These are phyloP conservation scores for Coemansia sp. DNA, from an alignment of 192 early-diverging fungal genomes.

Conservation along the genomic window DNA sequence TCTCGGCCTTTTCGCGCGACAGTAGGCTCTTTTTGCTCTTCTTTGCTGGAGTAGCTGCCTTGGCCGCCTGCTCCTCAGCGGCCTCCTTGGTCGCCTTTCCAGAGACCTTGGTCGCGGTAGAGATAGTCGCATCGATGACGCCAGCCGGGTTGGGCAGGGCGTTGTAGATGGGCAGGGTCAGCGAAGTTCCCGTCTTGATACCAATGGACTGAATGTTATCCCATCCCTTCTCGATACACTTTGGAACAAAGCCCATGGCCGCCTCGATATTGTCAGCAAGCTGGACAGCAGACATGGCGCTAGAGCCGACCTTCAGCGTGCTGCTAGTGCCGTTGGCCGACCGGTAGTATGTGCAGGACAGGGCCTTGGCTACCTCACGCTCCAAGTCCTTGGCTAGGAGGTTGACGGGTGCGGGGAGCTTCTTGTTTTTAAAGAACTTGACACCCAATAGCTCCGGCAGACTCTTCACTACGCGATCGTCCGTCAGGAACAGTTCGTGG, in stretches of 20 bases:
- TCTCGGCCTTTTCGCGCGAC: slow-evolving; percentile 22
- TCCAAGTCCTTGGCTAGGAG: slow-evolving; percentile 21
- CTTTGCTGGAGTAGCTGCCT: slow-evolving; percentile 13
- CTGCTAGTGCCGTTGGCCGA: slow-evolving; percentile 43
- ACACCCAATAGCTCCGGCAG: slow-evolving; percentile 81
- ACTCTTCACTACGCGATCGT: slow-evolving; percentile 72
- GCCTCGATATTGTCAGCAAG: slow-evolving; percentile 76
- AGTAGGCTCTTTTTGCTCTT: slow-evolving; percentile 37
- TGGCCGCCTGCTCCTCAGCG: neutral
- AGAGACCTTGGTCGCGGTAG: neutral
- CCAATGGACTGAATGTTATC: slow-evolving; percentile 81
- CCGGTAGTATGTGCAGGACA: slow-evolving; percentile 30
- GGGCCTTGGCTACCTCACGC: slow-evolving; percentile 25
- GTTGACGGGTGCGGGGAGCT: slow-evolving; percentile 56
- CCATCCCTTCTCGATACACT: slow-evolving; percentile 74
- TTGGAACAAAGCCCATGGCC: slow-evolving; percentile 60
- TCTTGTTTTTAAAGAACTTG: slow-evolving; percentile 80
- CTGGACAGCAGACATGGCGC: slow-evolving; percentile 56
- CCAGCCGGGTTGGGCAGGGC: slow-evolving; percentile 50
- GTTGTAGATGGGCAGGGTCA: slow-evolving; percentile 82
- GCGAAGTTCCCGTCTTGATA: slow-evolving; percentile 79
- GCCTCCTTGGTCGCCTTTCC: neutral
- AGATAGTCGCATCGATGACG: slow-evolving; percentile 11
- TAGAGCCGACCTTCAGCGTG: slow-evolving; percentile 72
- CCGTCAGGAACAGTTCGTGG: slow-evolving; percentile 88